These are phyloP conservation scores for Alternaria brassicae DNA, from an alignment of 2,329 filamentous ascomycete genomes.

Conservation along the genomic window DNA sequence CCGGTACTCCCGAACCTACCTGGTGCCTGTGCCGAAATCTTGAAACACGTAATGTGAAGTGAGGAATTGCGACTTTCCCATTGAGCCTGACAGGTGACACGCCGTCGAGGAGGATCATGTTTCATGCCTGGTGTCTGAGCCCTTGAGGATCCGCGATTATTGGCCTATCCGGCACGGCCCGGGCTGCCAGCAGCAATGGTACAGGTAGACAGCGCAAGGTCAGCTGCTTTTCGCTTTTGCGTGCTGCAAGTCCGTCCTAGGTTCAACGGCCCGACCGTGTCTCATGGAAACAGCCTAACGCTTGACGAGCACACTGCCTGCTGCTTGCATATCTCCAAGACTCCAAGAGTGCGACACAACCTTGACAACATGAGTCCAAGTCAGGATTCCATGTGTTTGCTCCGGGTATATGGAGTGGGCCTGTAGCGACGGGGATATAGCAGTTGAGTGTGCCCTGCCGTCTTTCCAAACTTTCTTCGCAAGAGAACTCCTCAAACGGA, in stretches of 20 bases:
- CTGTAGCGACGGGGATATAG: not conserved
- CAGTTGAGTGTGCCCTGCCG: not conserved
- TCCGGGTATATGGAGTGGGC: not conserved
- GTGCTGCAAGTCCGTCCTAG: not conserved
- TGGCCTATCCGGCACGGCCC: slow-evolving; percentile 34
- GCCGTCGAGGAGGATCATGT: slow-evolving; percentile 11
- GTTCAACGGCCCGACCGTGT: not conserved
- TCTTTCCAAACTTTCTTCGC: not conserved
- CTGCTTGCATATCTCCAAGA: not conserved
- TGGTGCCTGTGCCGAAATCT: not conserved
- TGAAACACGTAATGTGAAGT: not conserved
- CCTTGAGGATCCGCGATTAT: slow-evolving; percentile 13
- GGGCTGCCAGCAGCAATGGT: slow-evolving; percentile 26
- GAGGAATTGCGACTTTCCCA: not conserved
- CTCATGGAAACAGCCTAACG: not conserved
- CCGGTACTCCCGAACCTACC: slow-evolving; percentile 3
- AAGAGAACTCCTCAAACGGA: not conserved
- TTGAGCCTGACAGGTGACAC: slow-evolving; percentile 13
- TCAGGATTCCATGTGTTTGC: not conserved
- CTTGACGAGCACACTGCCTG: not conserved
- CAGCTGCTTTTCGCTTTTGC: not conserved
- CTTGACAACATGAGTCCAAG: not conserved
- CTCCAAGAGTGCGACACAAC: not conserved
- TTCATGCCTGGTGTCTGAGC: slow-evolving; percentile 12
- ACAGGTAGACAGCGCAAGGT: not conserved